Evolutionary conservation across 2,329 filamentous ascomycete genomes (phyloP), one percentile per base, ranked within the genome.

Genomic region (Neofusicoccum umdonicola): DNA sequence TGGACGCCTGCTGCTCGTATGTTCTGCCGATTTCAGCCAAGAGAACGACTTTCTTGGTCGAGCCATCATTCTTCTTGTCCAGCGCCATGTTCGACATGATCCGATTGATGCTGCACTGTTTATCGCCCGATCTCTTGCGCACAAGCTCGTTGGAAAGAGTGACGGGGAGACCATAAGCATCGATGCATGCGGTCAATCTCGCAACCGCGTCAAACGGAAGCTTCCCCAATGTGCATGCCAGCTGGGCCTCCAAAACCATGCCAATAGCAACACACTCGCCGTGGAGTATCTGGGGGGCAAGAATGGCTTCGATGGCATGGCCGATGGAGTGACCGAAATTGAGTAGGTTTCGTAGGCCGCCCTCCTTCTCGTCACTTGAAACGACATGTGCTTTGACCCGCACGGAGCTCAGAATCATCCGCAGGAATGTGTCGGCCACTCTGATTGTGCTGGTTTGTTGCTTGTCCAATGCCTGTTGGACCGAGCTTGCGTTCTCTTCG

Each of bases 281-380:
- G 73, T 99, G 95, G 6, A 99, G 86, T 42, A 99, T 88, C 77
- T 99, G 94, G 0, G 95, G 95, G 0, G 96, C 96, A 48, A 98
- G 84, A 52, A 99, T 93, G 31, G 95, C 95, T 79, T 99, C 95
- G 71, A 94, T 93, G 17, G 95, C 95, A 78, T 99, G 95, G 13
- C 95, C 95, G 69, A 99, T 98, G 0, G 95, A 98, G 76, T 99
- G 95, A 37, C 95, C 95, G 79, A 97, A 98, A 78, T 99, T 99
- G 67, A 99, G 84, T 62, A 99, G 84, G 76, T 99, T 99, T 67
- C 95, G 88, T 65, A 99, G 81, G 13, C 95, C 95, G 27, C 93
- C 93, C 79, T 99, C 95, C 69, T 93, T 88, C 80, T 99, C 95
- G 76, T 99, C 95, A 17, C 89, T 88, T 12, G 94, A 97, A 41